These are phyloP conservation scores for Hirschfeldia incana DNA, from an alignment of 345 rosid genomes.

Conservation along the genomic window DNA sequence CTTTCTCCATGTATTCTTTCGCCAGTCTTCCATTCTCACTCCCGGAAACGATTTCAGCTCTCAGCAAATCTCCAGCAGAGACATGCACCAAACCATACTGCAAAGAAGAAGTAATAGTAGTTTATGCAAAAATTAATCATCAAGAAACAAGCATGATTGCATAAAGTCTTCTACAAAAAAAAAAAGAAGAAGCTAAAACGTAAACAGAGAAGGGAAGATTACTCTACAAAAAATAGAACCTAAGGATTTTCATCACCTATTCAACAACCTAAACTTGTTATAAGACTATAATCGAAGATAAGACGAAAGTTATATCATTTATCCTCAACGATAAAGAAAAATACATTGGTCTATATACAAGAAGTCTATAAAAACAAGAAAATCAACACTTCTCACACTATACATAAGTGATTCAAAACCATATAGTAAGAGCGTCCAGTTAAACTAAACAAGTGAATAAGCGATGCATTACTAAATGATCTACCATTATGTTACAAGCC, in stretches of 20 bases:
- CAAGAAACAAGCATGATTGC: background rate
- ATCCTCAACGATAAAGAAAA: no score
- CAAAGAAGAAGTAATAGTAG: slow-evolving; percentile 21
- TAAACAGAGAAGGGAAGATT: no score
- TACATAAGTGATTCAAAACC: no score
- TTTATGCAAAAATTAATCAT: background rate
- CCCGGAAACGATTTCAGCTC: slow-evolving; percentile 77
- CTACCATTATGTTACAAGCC: no score
- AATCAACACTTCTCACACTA: no score
- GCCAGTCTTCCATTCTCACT: slow-evolving; percentile 85
- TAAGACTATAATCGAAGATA: background rate
- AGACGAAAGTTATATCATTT: background rate
- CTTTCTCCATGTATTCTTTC: slow-evolving; percentile 85
- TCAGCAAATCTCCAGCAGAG: slow-evolving; percentile 89
- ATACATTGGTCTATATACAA: background rate
- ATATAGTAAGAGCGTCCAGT: no score
- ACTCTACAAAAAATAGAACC: no score
- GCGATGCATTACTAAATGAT: no score
- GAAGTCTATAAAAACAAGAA: no score
- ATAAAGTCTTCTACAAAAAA: slow-evolving; percentile 10
- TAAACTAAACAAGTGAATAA: no score
- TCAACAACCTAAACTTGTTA: background rate
- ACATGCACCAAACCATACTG: slow-evolving; percentile 92
- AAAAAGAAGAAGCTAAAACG: background rate
- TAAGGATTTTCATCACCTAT: background rate